Base-by-base conservation (phyloP, 1,139 yeast species). In the Sugiyamaella novakii region DNA sequence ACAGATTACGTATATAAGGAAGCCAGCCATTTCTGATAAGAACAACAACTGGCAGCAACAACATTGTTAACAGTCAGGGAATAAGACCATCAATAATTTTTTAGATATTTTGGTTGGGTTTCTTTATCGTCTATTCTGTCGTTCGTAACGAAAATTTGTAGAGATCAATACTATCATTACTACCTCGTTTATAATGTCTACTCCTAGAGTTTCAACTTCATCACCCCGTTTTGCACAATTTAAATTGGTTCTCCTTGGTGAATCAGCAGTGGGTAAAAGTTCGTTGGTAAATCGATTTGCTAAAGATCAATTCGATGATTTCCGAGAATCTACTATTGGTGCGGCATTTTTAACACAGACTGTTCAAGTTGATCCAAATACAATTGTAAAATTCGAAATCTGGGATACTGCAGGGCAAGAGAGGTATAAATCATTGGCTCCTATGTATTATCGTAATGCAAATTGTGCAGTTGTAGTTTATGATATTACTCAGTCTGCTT, bases 261-360 rank as follows among this genome's bases (percentile, higher is more conserved):
- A 92, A 68, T 92, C 97, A 2, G 97, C 98, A 1, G 98, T 92
- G 36, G 98, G 98, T 47, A 92, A 92, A 65, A 67, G 72, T 5
- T 89, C 97, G 2, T 81, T 92, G 22, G 98, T 92, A 21, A 86
- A 89, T 61, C 76, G 98, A 59, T 94, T 92, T 66, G 98, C 92
- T 18, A 87, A 91, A 62, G 94, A 91, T 66, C 87, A 95, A 25
- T 94, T 92, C 67, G 96, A 91, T 62, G 96, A 89, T 63, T 80
- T 86, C 71, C 78, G 97, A 60, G 98, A 92, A 69, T 87, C 96
- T 19, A 92, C 98, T 5, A 92, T 92, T 54, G 98, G 98, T 12
- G 98, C 98, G 2, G 98, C 98, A 2, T 92, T 92, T 66, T 74
- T 92, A 52, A 91, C 98, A 12, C 98, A 92, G 65, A 83, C 95